A percentile compares a stretch with the other conserved stretches of the same genome.
Evolutionary conservation across 129 eudicot species (phyloP).

Genomic region (Rutidosis leptorrhynchoides): DNA sequence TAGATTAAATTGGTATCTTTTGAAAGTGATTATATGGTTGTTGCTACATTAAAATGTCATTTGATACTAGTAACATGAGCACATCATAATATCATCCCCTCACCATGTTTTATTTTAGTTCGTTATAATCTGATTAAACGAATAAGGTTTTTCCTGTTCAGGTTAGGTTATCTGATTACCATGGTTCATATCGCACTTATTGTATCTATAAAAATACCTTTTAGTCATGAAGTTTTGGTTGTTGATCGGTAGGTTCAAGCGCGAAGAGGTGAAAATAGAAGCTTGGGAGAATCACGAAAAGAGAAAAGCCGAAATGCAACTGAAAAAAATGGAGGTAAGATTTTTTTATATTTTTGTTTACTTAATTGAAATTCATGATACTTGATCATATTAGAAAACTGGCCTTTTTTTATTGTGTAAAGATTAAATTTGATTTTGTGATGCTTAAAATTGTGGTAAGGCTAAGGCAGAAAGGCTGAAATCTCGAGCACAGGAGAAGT

Average conservation of each 20-base stretch:
- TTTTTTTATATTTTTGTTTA: too few relatives aligned
- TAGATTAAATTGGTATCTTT: neutral
- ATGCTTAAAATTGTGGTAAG: slow-evolving; percentile 25
- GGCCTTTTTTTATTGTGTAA: neutral
- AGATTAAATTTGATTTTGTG: neutral
- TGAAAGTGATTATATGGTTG: neutral
- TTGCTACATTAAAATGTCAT: neutral
- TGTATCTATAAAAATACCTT: neutral
- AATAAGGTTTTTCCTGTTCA: too few relatives aligned
- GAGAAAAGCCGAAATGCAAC: slow-evolving; percentile 93
- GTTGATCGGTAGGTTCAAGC: slow-evolving; percentile 56
- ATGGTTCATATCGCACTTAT: neutral
- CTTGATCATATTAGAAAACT: too few relatives aligned
- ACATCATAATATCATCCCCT: neutral
- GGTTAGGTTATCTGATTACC: too few relatives aligned
- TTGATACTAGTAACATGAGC: neutral
- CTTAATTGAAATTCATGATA: too few relatives aligned
- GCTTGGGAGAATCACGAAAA: slow-evolving; percentile 98
- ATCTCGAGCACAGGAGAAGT: slow-evolving; percentile 86
- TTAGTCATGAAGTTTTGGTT: neutral
- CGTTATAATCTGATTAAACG: too few relatives aligned
- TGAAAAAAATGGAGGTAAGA: slow-evolving; percentile 80
- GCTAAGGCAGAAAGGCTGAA: slow-evolving; percentile 87
- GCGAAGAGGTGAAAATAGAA: slow-evolving; percentile 91
- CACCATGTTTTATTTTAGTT: neutral